Evolutionary conservation across 345 rosid species (phyloP).

Genomic region (Iberis pinnata): DNA sequence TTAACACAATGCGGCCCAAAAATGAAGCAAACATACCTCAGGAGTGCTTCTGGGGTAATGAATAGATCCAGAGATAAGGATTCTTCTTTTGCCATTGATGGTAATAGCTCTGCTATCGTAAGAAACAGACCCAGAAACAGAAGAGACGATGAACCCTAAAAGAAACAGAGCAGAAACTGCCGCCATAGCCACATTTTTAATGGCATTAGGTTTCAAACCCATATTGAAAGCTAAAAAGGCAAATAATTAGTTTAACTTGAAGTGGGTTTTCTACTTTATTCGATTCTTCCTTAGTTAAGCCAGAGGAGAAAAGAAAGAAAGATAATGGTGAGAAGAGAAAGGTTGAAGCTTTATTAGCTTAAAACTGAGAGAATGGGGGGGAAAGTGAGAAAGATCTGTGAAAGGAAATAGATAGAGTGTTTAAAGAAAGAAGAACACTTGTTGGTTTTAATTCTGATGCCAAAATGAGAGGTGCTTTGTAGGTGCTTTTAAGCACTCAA

Average conservation of each 20-base stretch:
- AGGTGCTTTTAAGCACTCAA: conserved; percentile 44
- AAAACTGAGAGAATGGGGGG: conserved; percentile 12
- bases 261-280: conserved; percentile 36
- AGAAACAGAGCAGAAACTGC: conserved; percentile 32
- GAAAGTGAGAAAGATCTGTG: conserved; percentile 11
- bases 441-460: conserved; percentile 21
- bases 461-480: conserved; percentile 31
- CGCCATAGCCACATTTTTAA: conserved; percentile 41
- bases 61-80: conserved; percentile 96
- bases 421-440: conserved; percentile 20
- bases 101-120: conserved; percentile 73
- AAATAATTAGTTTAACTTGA: conserved; percentile 22
- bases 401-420: conserved; percentile 5
- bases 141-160: conserved; percentile 33
- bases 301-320: conserved; percentile 18
- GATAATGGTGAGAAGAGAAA: conserved; percentile 19
- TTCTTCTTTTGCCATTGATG: conserved; percentile 84
- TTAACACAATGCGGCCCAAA: conserved; percentile 7
- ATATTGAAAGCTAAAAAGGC: conserved; percentile 32
- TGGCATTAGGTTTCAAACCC: conserved; percentile 37
- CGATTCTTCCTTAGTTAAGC: conserved; percentile 30
- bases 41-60: conserved; percentile 98
- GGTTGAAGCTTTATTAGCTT: conserved; percentile 12
- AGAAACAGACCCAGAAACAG: conserved; percentile 64
- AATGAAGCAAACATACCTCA: conserved; percentile 39